These are phyloP conservation scores for Rosa multiflora DNA, from an alignment of 306 rosid genomes.

Conservation along the genomic window DNA sequence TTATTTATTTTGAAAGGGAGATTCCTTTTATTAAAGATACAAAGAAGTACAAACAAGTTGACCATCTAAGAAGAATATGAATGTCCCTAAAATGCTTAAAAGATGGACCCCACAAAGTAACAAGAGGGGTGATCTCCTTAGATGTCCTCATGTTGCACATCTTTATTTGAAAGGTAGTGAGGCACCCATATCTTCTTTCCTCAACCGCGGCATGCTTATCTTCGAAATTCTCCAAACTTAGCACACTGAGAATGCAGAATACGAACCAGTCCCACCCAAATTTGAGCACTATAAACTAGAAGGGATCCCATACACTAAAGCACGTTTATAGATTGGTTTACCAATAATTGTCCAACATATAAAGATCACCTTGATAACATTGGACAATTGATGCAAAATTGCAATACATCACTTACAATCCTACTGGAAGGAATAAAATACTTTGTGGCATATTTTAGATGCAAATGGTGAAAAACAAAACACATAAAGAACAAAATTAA, in stretches of 20 bases:
- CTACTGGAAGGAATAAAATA: not conserved
- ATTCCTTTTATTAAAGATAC: not conserved
- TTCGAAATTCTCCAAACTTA: not conserved
- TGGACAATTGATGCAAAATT: not conserved
- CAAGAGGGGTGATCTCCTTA: not conserved
- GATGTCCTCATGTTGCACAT: not conserved
- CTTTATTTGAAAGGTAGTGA: not conserved
- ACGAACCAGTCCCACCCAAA: not conserved
- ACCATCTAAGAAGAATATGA: not conserved
- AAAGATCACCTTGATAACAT: not conserved
- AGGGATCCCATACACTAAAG: not conserved
- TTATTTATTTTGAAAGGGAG: no score
- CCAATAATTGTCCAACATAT: not conserved
- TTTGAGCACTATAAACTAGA: not conserved
- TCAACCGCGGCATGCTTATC: not conserved
- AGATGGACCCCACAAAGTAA: not conserved
- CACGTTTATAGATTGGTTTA: not conserved
- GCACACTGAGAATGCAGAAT: not conserved
- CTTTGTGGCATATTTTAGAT: not conserved
- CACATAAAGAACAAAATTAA: conserved; percentile 15
- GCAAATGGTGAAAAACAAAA: not conserved
- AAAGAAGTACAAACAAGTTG: not conserved
- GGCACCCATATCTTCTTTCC: not conserved
- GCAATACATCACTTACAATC: conserved; percentile 14
- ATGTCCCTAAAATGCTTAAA: not conserved